These are phyloP conservation scores for Scutellaria barbata DNA, from an alignment of 257 asterid genomes.

Conservation along the genomic window DNA sequence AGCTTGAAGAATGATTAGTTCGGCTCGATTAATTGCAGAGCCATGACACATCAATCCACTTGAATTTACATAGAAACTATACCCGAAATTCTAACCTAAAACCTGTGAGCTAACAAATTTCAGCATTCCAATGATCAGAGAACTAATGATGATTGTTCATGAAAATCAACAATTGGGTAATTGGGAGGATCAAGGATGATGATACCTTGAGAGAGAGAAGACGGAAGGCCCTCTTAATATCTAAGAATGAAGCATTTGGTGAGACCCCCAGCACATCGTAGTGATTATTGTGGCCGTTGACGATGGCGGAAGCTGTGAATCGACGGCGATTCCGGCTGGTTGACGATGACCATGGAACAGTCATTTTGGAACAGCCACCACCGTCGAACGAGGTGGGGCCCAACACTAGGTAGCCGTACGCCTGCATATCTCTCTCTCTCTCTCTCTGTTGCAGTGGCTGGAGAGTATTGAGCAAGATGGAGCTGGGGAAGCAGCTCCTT, in stretches of 20 bases:
- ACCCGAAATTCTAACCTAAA: too few relatives aligned
- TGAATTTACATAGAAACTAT: too few relatives aligned
- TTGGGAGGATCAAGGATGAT: background rate
- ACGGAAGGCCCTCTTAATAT: slow-evolving; percentile 74
- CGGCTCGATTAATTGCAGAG: too few relatives aligned
- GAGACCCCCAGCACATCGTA: slow-evolving; percentile 70
- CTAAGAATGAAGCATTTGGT: slow-evolving; percentile 59
- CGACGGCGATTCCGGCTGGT: slow-evolving; percentile 36
- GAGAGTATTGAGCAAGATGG: background rate
- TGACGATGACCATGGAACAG: slow-evolving; percentile 28
- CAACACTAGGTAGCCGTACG: slow-evolving; percentile 46
- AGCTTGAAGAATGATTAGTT: too few relatives aligned
- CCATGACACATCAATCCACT: too few relatives aligned
- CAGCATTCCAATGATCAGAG: background rate
- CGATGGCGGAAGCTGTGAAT: slow-evolving; percentile 46
- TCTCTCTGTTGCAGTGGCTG: background rate
- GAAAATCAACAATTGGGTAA: background rate
- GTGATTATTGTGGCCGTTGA: slow-evolving; percentile 58
- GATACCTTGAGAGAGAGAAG: slow-evolving; percentile 85
- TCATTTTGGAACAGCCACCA: slow-evolving; percentile 46
- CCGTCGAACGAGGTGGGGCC: slow-evolving; percentile 60
- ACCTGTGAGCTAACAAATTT: too few relatives aligned
- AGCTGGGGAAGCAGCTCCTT: background rate
- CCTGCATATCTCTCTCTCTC: slow-evolving; percentile 48
- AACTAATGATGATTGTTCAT: background rate